Conservation (phyloP, 176 grass and related monocot genomes). For the Hsuehochloa calcarea region DNA sequence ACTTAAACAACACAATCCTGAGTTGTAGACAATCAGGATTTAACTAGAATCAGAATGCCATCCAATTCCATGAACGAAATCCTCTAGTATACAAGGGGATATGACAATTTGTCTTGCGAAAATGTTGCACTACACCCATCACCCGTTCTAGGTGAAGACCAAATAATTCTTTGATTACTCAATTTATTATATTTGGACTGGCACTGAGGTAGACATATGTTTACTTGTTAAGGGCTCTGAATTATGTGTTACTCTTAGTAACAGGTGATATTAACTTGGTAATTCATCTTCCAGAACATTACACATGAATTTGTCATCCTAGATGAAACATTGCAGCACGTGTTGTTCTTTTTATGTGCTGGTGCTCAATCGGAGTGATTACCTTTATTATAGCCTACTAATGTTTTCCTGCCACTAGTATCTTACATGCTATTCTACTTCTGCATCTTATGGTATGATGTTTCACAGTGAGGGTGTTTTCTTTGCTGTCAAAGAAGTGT, state of each 20-base stretch:
- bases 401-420: not conserved
- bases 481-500: constrained; percentile 98
- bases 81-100: not conserved
- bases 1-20: not conserved
- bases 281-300: not conserved
- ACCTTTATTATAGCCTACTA: not conserved
- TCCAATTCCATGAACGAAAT: constrained; percentile 8
- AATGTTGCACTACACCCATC: not conserved
- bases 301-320: not conserved
- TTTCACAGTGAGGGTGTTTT: constrained; percentile 80
- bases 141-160: not conserved
- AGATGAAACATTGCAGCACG: not conserved
- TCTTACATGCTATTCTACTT: constrained; percentile 9
- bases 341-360: not conserved
- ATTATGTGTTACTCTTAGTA: not conserved
- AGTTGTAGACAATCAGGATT: not conserved
- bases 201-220: not conserved
- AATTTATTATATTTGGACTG: not conserved
- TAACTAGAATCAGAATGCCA: not conserved
- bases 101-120: not conserved
- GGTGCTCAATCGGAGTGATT: not conserved
- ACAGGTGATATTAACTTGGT: not conserved
- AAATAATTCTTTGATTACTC: not conserved
- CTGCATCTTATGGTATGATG: constrained; percentile 28
- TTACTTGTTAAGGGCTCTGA: constrained; percentile 20